Evolutionary conservation across 352 stramenopile genomes (phyloP), one percentile per base, ranked within the genome.

Genomic region (Globisporangium middletonii): DNA sequence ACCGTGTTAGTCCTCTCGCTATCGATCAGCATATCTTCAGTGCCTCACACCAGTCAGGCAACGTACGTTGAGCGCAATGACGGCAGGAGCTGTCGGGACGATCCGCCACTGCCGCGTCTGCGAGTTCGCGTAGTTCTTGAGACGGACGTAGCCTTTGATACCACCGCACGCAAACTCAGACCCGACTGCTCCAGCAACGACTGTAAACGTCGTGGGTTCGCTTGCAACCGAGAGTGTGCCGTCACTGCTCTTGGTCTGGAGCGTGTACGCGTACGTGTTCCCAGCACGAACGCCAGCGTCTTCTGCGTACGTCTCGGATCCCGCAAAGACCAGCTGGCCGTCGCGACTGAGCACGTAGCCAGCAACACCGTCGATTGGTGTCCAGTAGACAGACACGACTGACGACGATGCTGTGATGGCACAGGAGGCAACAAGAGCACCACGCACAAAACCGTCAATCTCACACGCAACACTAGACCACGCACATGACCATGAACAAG

Each of bases 311-410:
- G 68, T 71, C 8, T 72, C 56, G 16, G 57, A 41, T 15, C 54
- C 68, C 2, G 60, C 59, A 46, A 77, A 67, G 11, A 69, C 23
- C 4, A 76, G 57, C 0, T 57, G n/a, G 2, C 18, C 62, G 41
- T 77, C 55, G 9, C 79, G 74, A 43, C 71, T 75, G 7, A 89
- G 53, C 15, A 66, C 35, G 58, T 89, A 89, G 7, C 28, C 42
- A 2, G 9, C 15, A 0, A 63, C 68, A 50, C 67, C 60, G 16
- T 68, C 57, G 8, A 65, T 53, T n/a, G 37, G 27, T 12, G 60
- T 49, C 73, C 73, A 83, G 51, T 67, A 73, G 16, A 83, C 42
- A 3, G 59, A 72, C 12, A 70, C 65, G 16, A 67, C 35, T 7
- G 43, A 67, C 15, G 50, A 49, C 7, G 75, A 82, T 26, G 69